phyloP scores from a whole-genome alignment of 2,329 filamentous ascomycete genomes.

The Plenodomus lindquistii region DNA sequence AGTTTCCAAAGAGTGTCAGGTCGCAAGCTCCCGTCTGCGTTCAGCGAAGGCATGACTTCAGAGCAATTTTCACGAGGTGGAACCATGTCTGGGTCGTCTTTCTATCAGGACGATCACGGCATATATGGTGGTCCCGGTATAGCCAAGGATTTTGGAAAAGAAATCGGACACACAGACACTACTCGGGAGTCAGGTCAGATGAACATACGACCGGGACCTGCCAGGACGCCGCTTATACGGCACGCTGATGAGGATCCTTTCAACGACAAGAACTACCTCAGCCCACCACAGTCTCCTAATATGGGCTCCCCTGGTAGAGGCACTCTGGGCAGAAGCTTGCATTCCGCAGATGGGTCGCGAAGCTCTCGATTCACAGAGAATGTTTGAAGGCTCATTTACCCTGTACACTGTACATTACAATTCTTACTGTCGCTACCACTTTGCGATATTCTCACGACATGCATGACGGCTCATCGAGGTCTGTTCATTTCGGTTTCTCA shows the following conservation, averaged over 20 bases:
- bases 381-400: constrained; percentile 34
- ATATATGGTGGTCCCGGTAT: constrained; percentile 42
- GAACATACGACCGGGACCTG: constrained; percentile 59
- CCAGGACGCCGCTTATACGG: constrained; percentile 63
- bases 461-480: background rate
- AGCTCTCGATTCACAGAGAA: constrained; percentile 54
- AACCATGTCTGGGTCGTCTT: constrained; percentile 45
- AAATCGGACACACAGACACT: constrained; percentile 26
- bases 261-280: constrained; percentile 32
- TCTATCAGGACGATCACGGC: constrained; percentile 51
- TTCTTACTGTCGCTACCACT: constrained; percentile 1
- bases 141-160: constrained; percentile 32
- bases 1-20: constrained; percentile 54
- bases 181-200: constrained; percentile 27
- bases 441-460: background rate
- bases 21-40: constrained; percentile 54
- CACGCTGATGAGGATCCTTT: constrained; percentile 41
- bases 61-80: constrained; percentile 39
- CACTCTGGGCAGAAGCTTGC: constrained; percentile 49
- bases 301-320: constrained; percentile 28
- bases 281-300: constrained; percentile 46
- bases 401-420: background rate
- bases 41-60: constrained; percentile 53
- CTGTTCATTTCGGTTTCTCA: constrained; percentile 1
- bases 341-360: constrained; percentile 52